Conservation (phyloP, 1,284 basidiomycete genomes). For the Cutaneotrichosporon cutaneum region DNA sequence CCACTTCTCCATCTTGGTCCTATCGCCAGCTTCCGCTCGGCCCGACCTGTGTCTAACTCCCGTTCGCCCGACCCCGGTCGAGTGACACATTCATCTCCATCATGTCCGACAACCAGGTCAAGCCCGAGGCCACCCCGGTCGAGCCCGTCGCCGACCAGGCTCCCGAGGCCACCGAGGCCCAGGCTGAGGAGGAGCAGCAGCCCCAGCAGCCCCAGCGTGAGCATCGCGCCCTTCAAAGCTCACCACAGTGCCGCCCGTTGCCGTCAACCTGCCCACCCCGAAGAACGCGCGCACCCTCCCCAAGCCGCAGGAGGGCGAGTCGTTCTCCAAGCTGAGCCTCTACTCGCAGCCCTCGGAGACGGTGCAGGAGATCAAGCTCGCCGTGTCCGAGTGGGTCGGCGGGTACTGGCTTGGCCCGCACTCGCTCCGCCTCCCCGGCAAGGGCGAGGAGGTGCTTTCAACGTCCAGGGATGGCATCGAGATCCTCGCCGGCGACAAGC, state of each 20-base stretch:
- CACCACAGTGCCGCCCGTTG: constrained; percentile 37
- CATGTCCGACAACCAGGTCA: constrained; percentile 26
- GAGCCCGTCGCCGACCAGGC: constrained; percentile 20
- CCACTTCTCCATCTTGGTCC: background rate
- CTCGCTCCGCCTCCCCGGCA: constrained; percentile 46
- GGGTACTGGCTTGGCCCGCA: constrained; percentile 55
- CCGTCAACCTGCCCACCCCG: constrained; percentile 47
- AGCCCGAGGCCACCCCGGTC: constrained; percentile 19
- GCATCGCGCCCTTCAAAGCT: background rate
- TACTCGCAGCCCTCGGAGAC: constrained; percentile 49
- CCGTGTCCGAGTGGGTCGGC: constrained; percentile 51
- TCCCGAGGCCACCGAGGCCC: constrained; percentile 15
- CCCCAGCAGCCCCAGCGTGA: constrained; percentile 8
- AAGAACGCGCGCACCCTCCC: constrained; percentile 47
- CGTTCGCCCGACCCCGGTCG: background rate
- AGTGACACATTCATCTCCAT: background rate
- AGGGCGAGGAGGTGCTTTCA: constrained; percentile 27
- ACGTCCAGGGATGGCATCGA: constrained; percentile 46
- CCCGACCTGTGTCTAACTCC: background rate
- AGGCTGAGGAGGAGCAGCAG: constrained; percentile 15
- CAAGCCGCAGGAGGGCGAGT: constrained; percentile 30
- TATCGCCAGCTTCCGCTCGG: background rate
- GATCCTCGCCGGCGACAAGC: constrained; percentile 48
- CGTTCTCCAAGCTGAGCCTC: constrained; percentile 40
- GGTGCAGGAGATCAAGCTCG: constrained; percentile 52